A percentile compares a stretch with the other conserved stretches of the same genome.
Evolutionary conservation across 1,284 basidiomycete species (phyloP).

Genomic region (Ustilago curta): DNA sequence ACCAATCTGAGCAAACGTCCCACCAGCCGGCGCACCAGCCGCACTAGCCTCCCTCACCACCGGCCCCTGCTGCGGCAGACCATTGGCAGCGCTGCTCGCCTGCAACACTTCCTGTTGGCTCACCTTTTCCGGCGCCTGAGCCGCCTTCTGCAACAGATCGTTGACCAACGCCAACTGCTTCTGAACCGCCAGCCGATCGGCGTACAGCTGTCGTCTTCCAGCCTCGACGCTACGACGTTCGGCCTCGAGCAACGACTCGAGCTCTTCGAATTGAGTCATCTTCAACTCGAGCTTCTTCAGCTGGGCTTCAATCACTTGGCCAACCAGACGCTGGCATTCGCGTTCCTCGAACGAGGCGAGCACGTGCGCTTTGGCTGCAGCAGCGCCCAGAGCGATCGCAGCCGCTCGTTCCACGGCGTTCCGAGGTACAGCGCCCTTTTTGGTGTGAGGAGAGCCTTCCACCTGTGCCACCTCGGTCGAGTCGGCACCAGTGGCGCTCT

Average conservation of each 20-base stretch:
- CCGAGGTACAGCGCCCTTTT: conserved; percentile 52
- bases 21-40: conserved; percentile 17
- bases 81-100: conserved; percentile 52
- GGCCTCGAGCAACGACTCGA: conserved; percentile 65
- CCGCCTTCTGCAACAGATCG: conserved; percentile 63
- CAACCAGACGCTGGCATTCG: conserved; percentile 83
- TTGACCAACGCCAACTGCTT: conserved; percentile 64
- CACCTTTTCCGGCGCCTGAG: conserved; percentile 50
- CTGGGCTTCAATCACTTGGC: conserved; percentile 88
- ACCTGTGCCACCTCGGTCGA: conserved; percentile 17
- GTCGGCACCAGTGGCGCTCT: conserved; percentile 16
- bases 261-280: conserved; percentile 67
- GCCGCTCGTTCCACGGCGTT: conserved; percentile 65
- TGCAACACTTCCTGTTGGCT: conserved; percentile 49
- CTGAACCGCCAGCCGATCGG: conserved; percentile 64
- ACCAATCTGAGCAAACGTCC: conserved; percentile 48
- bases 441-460: conserved; percentile 23
- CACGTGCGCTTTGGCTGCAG: conserved; percentile 84
- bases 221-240: conserved; percentile 63
- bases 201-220: conserved; percentile 61
- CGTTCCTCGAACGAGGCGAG: conserved; percentile 87
- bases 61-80: conserved; percentile 64
- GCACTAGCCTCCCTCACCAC: conserved; percentile 55
- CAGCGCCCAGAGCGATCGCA: conserved; percentile 77
- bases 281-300: conserved; percentile 84